Base-by-base conservation (phyloP, 75 land plant genomes). In the Isoetes taiwanensis region DNA sequence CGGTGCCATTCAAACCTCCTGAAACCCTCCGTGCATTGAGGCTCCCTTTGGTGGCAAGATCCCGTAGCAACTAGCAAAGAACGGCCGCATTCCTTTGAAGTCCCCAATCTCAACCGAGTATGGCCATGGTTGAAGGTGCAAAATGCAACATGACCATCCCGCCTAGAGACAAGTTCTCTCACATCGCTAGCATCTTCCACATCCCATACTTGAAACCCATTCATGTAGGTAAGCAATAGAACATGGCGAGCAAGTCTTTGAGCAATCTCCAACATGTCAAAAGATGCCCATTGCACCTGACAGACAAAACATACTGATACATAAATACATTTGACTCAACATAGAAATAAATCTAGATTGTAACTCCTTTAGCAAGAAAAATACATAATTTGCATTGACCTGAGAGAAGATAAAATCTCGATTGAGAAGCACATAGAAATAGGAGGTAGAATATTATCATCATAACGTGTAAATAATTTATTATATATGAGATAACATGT, bases 141-240 rank as follows among this genome's bases (percentile, higher is more conserved):
- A 65, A 80, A 78, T 23, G 84, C 82, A 58, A 82, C 93, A 43
- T 79, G 85, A 14, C 94, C 94, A 73, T 83, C 97, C 43, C 80
- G 76, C 32, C 80, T 76, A 9, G 82, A 83, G 4, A 75, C 87
- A 33, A 90, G 64, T 30, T 78, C 79, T 17, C 66, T 72, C 9
- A 90, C 85, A 66, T 86, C 73, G 58, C 77, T 65, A 25, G 80
- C 84, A 11, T 83, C 79, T 61, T 90, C 85, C 50, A 90, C 80
- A 62, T 90, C 94, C 84, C 87, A 90, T 21, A 90, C 82, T 71
- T 90, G 88, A 62, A 90, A 90, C 16, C 97, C 97, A 63, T 78
- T 78, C 11, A 67, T 42, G 54, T 80, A 86, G 4, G 81, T 78
- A 34, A 90, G 73, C 62, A 90, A 50, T 6, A 90, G 74, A 58